Conservation (phyloP, 345 rosid species). For the Eucalyptus cloeziana region DNA sequence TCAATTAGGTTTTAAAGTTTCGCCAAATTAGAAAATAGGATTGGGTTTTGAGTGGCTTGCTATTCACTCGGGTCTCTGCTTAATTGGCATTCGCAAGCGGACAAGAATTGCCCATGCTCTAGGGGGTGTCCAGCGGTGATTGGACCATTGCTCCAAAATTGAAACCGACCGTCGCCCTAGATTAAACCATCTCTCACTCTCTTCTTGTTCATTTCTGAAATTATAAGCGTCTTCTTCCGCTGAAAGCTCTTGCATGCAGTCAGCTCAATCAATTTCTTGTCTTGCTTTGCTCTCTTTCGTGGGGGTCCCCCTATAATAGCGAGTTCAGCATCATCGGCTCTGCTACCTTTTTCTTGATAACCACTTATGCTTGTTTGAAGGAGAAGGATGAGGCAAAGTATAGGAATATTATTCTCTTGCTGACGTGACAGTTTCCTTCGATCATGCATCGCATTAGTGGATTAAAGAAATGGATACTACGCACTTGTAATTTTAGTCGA, state of each 20-base stretch:
- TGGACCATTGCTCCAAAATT: background rate
- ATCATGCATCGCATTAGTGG: background rate
- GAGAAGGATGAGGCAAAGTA: background rate
- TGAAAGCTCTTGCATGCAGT: background rate
- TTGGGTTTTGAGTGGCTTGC: background rate
- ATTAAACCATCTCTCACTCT: background rate
- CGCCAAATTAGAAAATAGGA: background rate
- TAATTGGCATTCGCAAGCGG: background rate
- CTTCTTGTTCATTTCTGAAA: background rate
- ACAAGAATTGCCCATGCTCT: background rate
- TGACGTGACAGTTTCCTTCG: background rate
- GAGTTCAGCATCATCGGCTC: background rate
- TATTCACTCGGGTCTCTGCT: background rate
- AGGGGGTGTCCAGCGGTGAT: background rate
- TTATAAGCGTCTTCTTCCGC: background rate
- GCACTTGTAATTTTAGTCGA: background rate
- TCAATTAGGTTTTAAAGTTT: background rate
- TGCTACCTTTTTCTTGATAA: background rate
- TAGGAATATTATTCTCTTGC: background rate
- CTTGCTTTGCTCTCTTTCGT: background rate
- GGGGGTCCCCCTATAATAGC: background rate
- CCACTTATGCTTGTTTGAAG: background rate
- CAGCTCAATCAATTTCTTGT: background rate
- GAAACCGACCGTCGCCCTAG: background rate
- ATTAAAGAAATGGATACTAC: background rate